These are phyloP conservation scores for Flueggea neowawraea DNA, from an alignment of 441 rosid species.

Conservation along the genomic window DNA sequence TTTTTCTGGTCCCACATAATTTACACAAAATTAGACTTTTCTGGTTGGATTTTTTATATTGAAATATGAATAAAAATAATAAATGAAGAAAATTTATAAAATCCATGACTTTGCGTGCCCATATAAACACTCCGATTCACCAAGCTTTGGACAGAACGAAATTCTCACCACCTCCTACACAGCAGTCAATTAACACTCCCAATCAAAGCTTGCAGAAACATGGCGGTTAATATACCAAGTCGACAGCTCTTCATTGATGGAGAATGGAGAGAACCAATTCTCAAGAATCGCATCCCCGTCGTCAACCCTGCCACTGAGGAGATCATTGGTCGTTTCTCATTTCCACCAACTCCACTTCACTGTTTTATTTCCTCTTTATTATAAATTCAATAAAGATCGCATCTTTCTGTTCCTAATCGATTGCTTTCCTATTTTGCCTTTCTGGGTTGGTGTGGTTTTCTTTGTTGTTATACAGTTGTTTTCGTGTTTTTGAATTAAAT, in stretches of 20 bases:
- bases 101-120: too few species aligned
- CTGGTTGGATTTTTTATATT: too few species aligned
- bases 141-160: too few species aligned
- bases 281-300: conserved; percentile 65
- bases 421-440: background rate
- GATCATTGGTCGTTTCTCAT: conserved; percentile 53
- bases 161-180: too few species aligned
- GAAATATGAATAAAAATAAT: too few species aligned
- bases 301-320: conserved; percentile 83
- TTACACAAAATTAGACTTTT: too few species aligned
- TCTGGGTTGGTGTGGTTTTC: background rate
- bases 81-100: too few species aligned
- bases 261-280: conserved; percentile 75
- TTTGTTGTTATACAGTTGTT: background rate
- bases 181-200: too few species aligned
- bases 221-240: conserved; percentile 55
- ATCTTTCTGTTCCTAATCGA: background rate
- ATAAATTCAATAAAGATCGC: too few species aligned
- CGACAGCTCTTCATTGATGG: conserved; percentile 87
- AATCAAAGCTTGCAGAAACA: conserved; percentile 3
- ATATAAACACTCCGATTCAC: too few species aligned
- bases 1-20: too few species aligned
- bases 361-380: background rate
- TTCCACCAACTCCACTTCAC: background rate
- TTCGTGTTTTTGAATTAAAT: background rate